Evolutionary conservation across 2,329 filamentous ascomycete genomes (phyloP), one percentile per base, ranked within the genome.

Genomic region (Colletotrichum agaves): DNA sequence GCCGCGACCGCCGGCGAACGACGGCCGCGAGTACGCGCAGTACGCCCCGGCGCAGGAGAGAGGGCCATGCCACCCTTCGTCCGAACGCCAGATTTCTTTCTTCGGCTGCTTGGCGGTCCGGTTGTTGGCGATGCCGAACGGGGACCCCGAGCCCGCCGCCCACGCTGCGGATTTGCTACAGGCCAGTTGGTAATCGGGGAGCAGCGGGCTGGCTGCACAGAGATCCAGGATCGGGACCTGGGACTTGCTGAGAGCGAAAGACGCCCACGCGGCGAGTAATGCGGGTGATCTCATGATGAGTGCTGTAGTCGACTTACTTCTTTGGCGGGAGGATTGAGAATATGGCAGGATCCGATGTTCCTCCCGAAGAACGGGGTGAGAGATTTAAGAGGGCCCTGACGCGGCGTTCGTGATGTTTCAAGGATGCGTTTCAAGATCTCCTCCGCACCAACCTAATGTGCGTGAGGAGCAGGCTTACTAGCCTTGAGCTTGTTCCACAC

Each of bases 1-100:
- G 41, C 81, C 81, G 6, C 79, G 73, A 13, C 75, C 76, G 13
- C 73, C 67, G 19, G 78, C 79, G 53, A 82, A 81, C 3, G 66
- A 70, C 2, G 72, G 62, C 53, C 77, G 76, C 13, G 76, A 72
- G 68, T 77, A 83, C 61, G 78, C 75, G 72, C 80, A 82, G 70
- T 64, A 71, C 10, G 33, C 17, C 4, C 67, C 69, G 11, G 63
- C 68, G 63, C 69, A 71, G 4, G 55, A 21, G 19, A 62, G 63
- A 43, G 63, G 67, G 12, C 67, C 69, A 27, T 27, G 17, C 69
- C 69, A 71, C 3, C 64, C 64, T 59, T 67, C 61, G n/a, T 67
- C 64, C 39, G 61, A 60, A 64, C 64, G 64, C 64, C 64, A 67
- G 10, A 67, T 64, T 47, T 60, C 64, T 4, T 67, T 64, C 64